A percentile compares a stretch with the other conserved stretches of the same genome.
phyloP scores from a whole-genome alignment of 1,139 yeast genomes.

The Debaryomyces sp. region DNA sequence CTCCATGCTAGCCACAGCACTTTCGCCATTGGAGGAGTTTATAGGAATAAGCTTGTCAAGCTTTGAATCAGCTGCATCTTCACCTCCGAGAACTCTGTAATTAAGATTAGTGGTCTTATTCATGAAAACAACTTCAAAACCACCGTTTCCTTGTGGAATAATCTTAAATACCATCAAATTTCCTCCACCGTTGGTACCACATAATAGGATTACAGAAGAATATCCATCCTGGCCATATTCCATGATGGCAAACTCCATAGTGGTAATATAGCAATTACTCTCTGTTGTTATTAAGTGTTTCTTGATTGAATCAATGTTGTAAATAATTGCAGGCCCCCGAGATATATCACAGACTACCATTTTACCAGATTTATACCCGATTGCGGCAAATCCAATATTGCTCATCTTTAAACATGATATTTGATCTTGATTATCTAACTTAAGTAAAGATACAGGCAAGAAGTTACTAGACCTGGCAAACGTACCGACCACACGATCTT shows the following conservation, averaged over 20 bases:
- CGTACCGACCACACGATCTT: constrained; percentile 35
- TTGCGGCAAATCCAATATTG: constrained; percentile 81
- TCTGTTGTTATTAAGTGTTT: constrained; percentile 42
- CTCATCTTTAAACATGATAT: constrained; percentile 70
- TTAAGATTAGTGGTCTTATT: constrained; percentile 49
- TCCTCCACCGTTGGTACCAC: constrained; percentile 82
- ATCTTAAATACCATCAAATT: constrained; percentile 67
- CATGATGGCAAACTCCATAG: constrained; percentile 73
- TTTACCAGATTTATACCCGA: constrained; percentile 78
- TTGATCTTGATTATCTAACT: constrained; percentile 37
- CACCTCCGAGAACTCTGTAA: constrained; percentile 27
- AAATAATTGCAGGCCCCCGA: constrained; percentile 82
- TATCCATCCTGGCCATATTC: constrained; percentile 66
- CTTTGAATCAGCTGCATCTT: constrained; percentile 51
- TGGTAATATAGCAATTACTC: constrained; percentile 50
- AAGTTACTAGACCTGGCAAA: constrained; percentile 46
- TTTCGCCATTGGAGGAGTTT: constrained; percentile 57
- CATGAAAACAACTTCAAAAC: constrained; percentile 62
- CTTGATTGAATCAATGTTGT: constrained; percentile 47
- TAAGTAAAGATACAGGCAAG: constrained; percentile 60
- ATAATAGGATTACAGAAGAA: constrained; percentile 70
- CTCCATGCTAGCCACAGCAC: constrained; percentile 65
- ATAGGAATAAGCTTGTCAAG: constrained; percentile 62
- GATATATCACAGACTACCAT: constrained; percentile 72
- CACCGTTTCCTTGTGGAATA: constrained; percentile 68